phyloP scores from a whole-genome alignment of 2,329 filamentous ascomycete species.

The Lachnellula suecica region DNA sequence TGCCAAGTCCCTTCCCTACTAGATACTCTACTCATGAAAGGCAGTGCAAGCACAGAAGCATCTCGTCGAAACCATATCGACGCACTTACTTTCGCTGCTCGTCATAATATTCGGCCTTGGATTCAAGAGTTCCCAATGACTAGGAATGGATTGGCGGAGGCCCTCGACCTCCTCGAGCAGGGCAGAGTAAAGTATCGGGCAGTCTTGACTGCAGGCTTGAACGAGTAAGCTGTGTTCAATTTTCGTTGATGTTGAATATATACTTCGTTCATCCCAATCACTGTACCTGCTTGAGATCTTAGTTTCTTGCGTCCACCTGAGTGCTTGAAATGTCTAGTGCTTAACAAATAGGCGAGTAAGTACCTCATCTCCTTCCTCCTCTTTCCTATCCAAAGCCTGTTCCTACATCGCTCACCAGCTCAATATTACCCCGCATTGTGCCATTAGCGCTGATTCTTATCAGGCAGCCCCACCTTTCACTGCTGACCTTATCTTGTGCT shows the following conservation, averaged over 20 bases:
- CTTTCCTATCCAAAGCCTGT: too few species aligned
- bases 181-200: slow-evolving; percentile 19
- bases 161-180: slow-evolving; percentile 11
- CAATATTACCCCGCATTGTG: background rate
- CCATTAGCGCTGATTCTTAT: background rate
- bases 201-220: slow-evolving; percentile 6
- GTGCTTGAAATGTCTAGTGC: too few species aligned
- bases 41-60: slow-evolving; percentile 15
- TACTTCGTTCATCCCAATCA: too few species aligned
- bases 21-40: background rate
- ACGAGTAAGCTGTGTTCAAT: background rate
- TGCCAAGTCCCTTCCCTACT: background rate
- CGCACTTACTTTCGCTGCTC: slow-evolving; percentile 17
- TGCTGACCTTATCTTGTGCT: too few species aligned
- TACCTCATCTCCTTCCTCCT: too few species aligned
- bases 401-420: too few species aligned
- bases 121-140: slow-evolving; percentile 20
- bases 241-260: too few species aligned
- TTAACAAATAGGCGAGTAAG: too few species aligned
- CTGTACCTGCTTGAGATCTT: too few species aligned
- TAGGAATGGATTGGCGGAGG: slow-evolving; percentile 13
- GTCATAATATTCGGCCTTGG: slow-evolving; percentile 14
- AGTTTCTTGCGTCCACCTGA: too few species aligned
- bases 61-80: slow-evolving; percentile 16
- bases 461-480: background rate